These are phyloP conservation scores for Cercospora canescens DNA, from an alignment of 2,329 filamentous ascomycete species.

Conservation along the genomic window DNA sequence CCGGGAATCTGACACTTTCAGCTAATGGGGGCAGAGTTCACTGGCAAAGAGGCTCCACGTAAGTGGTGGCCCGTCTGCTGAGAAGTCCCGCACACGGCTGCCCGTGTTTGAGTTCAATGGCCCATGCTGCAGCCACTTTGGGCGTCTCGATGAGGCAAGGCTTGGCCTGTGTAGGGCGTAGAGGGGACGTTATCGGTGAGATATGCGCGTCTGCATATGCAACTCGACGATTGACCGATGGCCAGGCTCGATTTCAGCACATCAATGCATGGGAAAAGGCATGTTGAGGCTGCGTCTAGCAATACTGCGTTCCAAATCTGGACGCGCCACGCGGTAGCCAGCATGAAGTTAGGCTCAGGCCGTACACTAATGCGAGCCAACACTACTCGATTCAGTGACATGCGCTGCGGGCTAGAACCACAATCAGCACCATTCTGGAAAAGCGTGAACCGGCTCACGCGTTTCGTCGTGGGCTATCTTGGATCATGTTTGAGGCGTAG, in stretches of 20 bases:
- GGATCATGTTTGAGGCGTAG: conserved; percentile 1
- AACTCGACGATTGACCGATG: background rate
- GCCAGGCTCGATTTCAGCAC: conserved; percentile 1
- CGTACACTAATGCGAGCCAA: background rate
- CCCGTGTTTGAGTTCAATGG: conserved; percentile 15
- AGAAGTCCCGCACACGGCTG: background rate
- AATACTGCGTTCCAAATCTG: background rate
- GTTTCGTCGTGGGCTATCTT: background rate
- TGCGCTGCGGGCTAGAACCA: conserved; percentile 2
- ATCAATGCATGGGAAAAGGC: background rate
- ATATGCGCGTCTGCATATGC: conserved; percentile 11
- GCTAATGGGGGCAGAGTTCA: conserved; percentile 8
- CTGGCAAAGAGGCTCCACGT: conserved; percentile 1
- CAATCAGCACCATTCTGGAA: background rate
- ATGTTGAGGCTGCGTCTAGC: conserved; percentile 10
- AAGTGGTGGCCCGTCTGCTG: background rate
- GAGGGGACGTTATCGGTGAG: background rate
- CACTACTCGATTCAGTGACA: conserved; percentile 11
- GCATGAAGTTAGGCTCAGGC: conserved; percentile 11
- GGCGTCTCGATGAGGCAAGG: background rate
- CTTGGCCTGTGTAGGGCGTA: background rate
- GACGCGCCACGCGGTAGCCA: conserved; percentile 8
- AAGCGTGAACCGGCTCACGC: background rate
- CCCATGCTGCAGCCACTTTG: conserved; percentile 5
- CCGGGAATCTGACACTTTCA: background rate